A percentile compares a stretch with the other conserved stretches of the same genome.
phyloP scores from a whole-genome alignment of 768 basidiomycete genomes.

The Mrakia blollopis region DNA sequence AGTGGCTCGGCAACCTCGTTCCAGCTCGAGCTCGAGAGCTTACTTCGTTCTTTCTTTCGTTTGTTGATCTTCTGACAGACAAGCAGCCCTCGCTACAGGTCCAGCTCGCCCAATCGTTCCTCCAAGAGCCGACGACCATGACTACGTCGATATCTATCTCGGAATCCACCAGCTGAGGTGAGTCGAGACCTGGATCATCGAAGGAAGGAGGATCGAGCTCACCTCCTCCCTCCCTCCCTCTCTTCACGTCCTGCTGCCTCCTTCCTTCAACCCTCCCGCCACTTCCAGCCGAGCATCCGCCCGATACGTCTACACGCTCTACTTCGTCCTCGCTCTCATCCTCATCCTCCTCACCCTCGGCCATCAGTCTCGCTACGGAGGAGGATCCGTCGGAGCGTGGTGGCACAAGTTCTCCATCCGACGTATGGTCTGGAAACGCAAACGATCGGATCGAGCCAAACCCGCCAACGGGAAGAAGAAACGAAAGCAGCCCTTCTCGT shows the following conservation, averaged over 20 bases:
- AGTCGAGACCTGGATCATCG: slow-evolving; percentile 14
- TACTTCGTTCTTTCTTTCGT: background rate
- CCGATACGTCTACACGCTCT: slow-evolving; percentile 43
- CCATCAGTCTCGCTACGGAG: slow-evolving; percentile 40
- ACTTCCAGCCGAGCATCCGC: slow-evolving; percentile 40
- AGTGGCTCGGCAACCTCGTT: background rate
- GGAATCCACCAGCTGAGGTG: slow-evolving; percentile 44
- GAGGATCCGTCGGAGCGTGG: slow-evolving; percentile 49
- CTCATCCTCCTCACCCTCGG: slow-evolving; percentile 39
- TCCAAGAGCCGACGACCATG: slow-evolving; percentile 38
- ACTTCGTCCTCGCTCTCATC: slow-evolving; percentile 40
- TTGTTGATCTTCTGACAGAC: background rate
- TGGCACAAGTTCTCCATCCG: slow-evolving; percentile 61
- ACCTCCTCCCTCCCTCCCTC: no score
- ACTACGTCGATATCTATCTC: slow-evolving; percentile 42
- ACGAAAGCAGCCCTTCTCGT: slow-evolving; percentile 25
- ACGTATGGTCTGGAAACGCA: slow-evolving; percentile 38
- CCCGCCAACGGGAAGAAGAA: slow-evolving; percentile 17
- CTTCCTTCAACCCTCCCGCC: background rate
- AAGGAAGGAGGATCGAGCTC: background rate
- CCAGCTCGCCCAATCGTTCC: slow-evolving; percentile 41
- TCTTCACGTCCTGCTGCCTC: background rate
- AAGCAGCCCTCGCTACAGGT: slow-evolving; percentile 30
- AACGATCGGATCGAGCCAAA: background rate
- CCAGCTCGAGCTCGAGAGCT: background rate